These are phyloP conservation scores for Trichosporon coremiiforme DNA, from an alignment of 1,284 basidiomycete genomes.

Conservation along the genomic window DNA sequence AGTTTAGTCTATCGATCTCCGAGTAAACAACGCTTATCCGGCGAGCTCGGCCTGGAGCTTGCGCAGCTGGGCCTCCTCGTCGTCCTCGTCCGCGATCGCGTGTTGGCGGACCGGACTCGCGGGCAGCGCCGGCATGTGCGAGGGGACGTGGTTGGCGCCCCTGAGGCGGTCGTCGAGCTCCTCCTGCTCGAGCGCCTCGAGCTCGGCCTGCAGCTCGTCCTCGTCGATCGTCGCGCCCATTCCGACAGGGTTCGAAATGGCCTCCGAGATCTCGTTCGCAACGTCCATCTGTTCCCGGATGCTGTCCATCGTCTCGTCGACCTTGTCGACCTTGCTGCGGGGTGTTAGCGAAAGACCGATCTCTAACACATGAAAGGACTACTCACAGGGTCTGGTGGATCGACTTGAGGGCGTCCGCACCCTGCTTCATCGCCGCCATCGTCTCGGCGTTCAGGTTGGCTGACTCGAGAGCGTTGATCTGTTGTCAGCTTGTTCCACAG, in stretches of 20 bases:
- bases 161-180: conserved; percentile 83
- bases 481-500: not conserved
- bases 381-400: conserved; percentile 91
- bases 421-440: conserved; percentile 97
- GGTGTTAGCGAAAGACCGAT: not conserved
- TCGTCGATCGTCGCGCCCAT: conserved; percentile 72
- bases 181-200: conserved; percentile 90
- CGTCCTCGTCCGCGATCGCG: conserved; percentile 68
- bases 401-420: conserved; percentile 82
- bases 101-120: conserved; percentile 39
- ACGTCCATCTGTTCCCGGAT: conserved; percentile 93
- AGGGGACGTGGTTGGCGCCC: conserved; percentile 86
- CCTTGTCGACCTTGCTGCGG: conserved; percentile 80
- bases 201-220: conserved; percentile 80
- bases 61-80: conserved; percentile 89
- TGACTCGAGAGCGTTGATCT: conserved; percentile 91
- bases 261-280: conserved; percentile 93
- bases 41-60: conserved; percentile 89
- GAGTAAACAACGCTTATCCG: not conserved
- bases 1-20: conserved; percentile 16
- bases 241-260: conserved; percentile 79
- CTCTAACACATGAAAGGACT: not conserved
- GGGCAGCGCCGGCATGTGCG: conserved; percentile 75
- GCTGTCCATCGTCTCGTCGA: conserved; percentile 86
- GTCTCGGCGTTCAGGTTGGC: conserved; percentile 99